Base-by-base conservation (phyloP, 371 early-diverging fungal species). In the Batkoa obscura region DNA sequence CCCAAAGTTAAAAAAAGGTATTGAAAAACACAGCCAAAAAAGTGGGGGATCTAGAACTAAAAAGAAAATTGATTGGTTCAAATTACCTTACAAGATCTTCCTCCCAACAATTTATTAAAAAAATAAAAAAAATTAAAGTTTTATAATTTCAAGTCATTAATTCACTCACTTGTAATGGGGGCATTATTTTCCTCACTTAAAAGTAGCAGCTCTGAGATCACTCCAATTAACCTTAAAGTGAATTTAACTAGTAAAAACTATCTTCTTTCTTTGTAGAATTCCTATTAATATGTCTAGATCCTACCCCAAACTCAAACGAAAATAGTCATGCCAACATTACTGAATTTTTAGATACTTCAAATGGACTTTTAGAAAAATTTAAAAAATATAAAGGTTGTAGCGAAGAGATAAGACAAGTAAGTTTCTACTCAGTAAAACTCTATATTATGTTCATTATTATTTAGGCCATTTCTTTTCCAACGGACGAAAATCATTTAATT, bases 341-440 rank as follows among this genome's bases (percentile, higher is more conserved):
- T 4, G 45, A 23, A 13, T 23, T 45, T 45, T 23, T 15, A 15
- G 5, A 15, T 15, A 13, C 45, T 12, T 15, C 23, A 23, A 23
- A 45, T 45, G 45, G 23, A 13, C 23, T 45, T 45, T 45, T 45
- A 15, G 12, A 13, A 5, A 13, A 45, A 15, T 45, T 45, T 23
- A 13, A 23, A 15, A 45, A 23, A 12, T 53, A 53, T 38, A 53
- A 53, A 41, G 53, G 53, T 2, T 53, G 53, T 41, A 53, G 39
- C 30, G 53, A 53, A 30, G 53, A 53, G 9, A 53, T 53, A 36
- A 36, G 53, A 10, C 38, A 53, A 39, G 53, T 53, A 53, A 8
- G 12, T 45, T 4, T 12, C 39, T 3, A 10, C 8, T n/a, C n/a
- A 3, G 35, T 13, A 23, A 30, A 53, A 13, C 23, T 23, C 23